Conservation (phyloP, 495 filamentous ascomycete species). For the Tuber aestivum region DNA sequence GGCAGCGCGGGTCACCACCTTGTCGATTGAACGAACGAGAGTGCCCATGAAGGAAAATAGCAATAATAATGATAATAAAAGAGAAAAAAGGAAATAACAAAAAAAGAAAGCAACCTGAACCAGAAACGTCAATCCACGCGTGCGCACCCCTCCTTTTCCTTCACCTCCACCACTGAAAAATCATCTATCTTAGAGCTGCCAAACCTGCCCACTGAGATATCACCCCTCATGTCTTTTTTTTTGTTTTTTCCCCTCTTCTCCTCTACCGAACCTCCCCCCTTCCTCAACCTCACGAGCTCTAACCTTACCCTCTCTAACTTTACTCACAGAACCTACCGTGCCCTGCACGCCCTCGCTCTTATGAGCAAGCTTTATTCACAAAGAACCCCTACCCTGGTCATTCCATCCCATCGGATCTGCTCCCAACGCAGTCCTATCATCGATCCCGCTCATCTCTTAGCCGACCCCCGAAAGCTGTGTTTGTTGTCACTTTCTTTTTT, state of each 20-base stretch:
- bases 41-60: not conserved
- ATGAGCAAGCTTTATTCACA: not conserved
- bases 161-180: constrained; percentile 36
- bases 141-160: constrained; percentile 32
- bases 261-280: not conserved
- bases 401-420: constrained; percentile 41
- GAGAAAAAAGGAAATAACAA: not conserved
- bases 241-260: not conserved
- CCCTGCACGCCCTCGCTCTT: not conserved
- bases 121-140: constrained; percentile 41
- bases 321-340: not conserved
- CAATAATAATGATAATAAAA: not conserved
- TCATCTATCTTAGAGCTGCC: constrained; percentile 33
- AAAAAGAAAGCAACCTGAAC: constrained; percentile 36
- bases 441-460: constrained; percentile 41
- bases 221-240: not conserved
- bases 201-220: constrained; percentile 17
- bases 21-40: not conserved
- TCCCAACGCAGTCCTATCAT: constrained; percentile 41
- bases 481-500: constrained; percentile 41
- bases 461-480: constrained; percentile 38
- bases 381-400: constrained; percentile 31
- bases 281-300: not conserved
- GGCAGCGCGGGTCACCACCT: not conserved
- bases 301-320: not conserved